Evolutionary conservation across 805 yeast species (phyloP).

Genomic region (Priceomyces medius): DNA sequence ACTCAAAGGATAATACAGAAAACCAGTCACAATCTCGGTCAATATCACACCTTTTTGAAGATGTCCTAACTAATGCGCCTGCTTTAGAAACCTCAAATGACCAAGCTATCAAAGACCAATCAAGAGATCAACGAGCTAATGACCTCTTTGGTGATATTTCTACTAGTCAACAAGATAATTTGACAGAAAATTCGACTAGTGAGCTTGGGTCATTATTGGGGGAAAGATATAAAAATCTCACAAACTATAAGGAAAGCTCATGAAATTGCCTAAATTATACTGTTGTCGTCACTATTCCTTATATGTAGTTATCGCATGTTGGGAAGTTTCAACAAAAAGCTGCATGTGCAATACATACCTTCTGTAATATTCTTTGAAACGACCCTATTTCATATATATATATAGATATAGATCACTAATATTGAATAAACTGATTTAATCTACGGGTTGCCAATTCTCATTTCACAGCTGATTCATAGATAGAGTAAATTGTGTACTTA

Average conservation of each 20-base stretch:
- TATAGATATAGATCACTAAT: too few relatives aligned
- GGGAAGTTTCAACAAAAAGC: too few relatives aligned
- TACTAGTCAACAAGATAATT: conserved; percentile 7
- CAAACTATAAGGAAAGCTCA: conserved; percentile 9
- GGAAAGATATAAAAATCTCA: conserved; percentile 21
- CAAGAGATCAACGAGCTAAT: conserved; percentile 3
- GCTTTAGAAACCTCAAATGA: neutral
- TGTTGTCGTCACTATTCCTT: too few relatives aligned
- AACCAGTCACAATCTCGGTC: conserved; percentile 24
- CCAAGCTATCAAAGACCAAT: conserved; percentile 5
- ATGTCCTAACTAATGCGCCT: conserved; percentile 16
- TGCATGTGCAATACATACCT: too few relatives aligned
- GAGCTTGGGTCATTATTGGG: conserved; percentile 23
- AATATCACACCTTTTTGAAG: conserved; percentile 33
- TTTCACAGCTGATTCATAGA: too few relatives aligned
- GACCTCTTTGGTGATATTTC: conserved; percentile 10
- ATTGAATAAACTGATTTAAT: too few relatives aligned
- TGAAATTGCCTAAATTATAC: too few relatives aligned
- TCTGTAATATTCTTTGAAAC: too few relatives aligned
- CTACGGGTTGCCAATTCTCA: too few relatives aligned
- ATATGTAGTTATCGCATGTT: too few relatives aligned
- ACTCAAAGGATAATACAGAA: conserved; percentile 7
- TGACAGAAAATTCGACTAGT: conserved; percentile 19
- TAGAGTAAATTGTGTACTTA: too few relatives aligned
- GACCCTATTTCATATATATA: too few relatives aligned